Evolutionary conservation across 2,329 filamentous ascomycete species (phyloP), one percentile per base, ranked within the genome.

Genomic region (Botrytis sinoallii): DNA sequence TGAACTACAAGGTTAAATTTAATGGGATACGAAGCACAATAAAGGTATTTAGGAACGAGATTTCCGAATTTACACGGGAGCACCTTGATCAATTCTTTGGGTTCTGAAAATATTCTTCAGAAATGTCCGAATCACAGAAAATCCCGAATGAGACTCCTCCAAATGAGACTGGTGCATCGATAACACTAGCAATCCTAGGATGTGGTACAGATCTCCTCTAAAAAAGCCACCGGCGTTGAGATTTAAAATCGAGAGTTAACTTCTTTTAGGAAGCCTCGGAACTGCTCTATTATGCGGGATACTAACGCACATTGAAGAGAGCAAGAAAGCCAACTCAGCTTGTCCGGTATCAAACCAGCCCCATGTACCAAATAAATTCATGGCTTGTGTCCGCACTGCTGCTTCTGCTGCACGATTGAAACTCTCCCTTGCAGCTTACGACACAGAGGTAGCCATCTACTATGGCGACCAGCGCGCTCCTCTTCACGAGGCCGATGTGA

Each of bases 391-490:
- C 22, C 73, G 88, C 88, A 77, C 91, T 89, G 0, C 85, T 84
- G 42, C 82, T 84, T 83, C 92, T 92, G 81, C 82, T 78, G 1
- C 84, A 83, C 0, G 85, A 87, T 74, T 90, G 88, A 14, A 88
- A 90, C 76, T 91, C 86, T n/a, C 88, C 89, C 35, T 90, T 88
- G 12, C 89, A 85, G 7, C 86, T 85, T 68, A 92, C 89, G 38
- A 89, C 90, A 22, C 89, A 90, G 2, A 94, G 83, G 91, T 0
- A 91, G 91, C 1, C 93, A 82, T 0, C 91, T 92, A 12, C 92
- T 92, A 25, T 94, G 85, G 9, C 92, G 91, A 20, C 93, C 84
- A 72, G 94, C 87, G 0, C 89, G 92, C 0, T 94, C 90, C 9
- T 83, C 85, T 81, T 91, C 92, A 7, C 91, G 92, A 0, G 90